phyloP scores from a whole-genome alignment of 2,329 filamentous ascomycete genomes.

The Paecilomyces formosus region DNA sequence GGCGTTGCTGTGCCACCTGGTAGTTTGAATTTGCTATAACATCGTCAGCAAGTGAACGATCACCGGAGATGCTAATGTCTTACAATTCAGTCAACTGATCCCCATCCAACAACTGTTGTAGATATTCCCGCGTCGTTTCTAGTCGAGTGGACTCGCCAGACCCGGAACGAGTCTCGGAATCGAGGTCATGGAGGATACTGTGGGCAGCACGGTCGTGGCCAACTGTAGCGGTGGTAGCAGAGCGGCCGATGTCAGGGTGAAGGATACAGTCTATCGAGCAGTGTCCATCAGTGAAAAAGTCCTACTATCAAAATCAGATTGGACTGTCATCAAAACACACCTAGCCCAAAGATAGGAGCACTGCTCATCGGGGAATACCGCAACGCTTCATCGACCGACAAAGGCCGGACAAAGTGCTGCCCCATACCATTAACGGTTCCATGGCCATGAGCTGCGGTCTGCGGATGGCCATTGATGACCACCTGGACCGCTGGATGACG shows the following conservation, averaged over 20 bases:
- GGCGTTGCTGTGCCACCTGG: slow-evolving; percentile 20
- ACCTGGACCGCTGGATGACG: slow-evolving; percentile 34
- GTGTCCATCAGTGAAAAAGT: slow-evolving; percentile 11
- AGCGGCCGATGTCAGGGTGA: slow-evolving; percentile 34
- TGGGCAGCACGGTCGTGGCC: slow-evolving; percentile 45
- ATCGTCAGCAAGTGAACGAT: neutral
- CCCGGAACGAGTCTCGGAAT: slow-evolving; percentile 58
- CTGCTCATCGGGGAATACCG: slow-evolving; percentile 45
- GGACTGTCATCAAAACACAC: slow-evolving; percentile 18
- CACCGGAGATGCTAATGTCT: slow-evolving; percentile 7
- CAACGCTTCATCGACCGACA: slow-evolving; percentile 41
- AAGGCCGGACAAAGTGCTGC: slow-evolving; percentile 24
- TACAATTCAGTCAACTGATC: slow-evolving; percentile 49
- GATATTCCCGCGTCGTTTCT: slow-evolving; percentile 64
- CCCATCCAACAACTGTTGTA: slow-evolving; percentile 65
- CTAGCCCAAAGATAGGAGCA: slow-evolving; percentile 38
- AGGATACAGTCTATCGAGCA: slow-evolving; percentile 30
- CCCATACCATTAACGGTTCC: slow-evolving; percentile 16
- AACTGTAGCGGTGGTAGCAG: slow-evolving; percentile 31
- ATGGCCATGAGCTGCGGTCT: slow-evolving; percentile 15
- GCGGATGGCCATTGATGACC: slow-evolving; percentile 30
- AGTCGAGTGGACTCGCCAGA: slow-evolving; percentile 54
- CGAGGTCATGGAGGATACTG: slow-evolving; percentile 58
- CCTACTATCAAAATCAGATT: slow-evolving; percentile 7
- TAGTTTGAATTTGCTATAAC: slow-evolving; percentile 35